phyloP scores from a whole-genome alignment of 2,329 filamentous ascomycete species.

The Fusarium sp. region DNA sequence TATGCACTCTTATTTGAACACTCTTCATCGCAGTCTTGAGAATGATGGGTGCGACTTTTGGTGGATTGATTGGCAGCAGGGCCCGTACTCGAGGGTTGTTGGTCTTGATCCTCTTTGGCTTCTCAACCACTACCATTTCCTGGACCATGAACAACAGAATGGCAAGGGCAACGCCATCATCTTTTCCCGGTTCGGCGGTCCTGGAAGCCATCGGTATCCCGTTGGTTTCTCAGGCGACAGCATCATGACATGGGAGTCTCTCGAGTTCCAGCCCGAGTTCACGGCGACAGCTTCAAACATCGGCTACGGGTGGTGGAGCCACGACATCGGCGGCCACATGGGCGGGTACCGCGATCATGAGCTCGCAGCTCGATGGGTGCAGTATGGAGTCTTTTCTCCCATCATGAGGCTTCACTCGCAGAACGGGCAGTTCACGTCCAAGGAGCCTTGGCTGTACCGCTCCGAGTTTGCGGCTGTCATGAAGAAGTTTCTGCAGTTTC shows the following conservation, averaged over 20 bases:
- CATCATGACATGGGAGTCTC: slow-evolving; percentile 68
- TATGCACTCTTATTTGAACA: slow-evolving; percentile 68
- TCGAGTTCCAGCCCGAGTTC: slow-evolving; percentile 75
- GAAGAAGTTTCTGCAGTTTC: slow-evolving; percentile 61
- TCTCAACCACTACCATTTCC: slow-evolving; percentile 73
- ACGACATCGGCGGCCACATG: slow-evolving; percentile 76
- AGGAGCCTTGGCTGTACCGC: slow-evolving; percentile 71
- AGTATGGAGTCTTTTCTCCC: slow-evolving; percentile 71
- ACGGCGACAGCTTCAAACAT: slow-evolving; percentile 75
- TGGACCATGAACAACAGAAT: slow-evolving; percentile 58
- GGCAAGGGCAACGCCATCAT: slow-evolving; percentile 57
- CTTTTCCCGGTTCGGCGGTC: slow-evolving; percentile 71
- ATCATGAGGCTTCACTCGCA: slow-evolving; percentile 71
- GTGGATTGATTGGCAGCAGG: slow-evolving; percentile 79
- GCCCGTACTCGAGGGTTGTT: slow-evolving; percentile 63
- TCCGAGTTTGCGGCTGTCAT: slow-evolving; percentile 60
- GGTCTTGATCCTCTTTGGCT: slow-evolving; percentile 74
- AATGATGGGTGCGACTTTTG: slow-evolving; percentile 70
- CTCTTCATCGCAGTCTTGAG: slow-evolving; percentile 68
- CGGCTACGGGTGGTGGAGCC: slow-evolving; percentile 76
- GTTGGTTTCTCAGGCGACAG: slow-evolving; percentile 74
- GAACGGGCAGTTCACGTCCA: slow-evolving; percentile 67
- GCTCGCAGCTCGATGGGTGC: slow-evolving; percentile 69
- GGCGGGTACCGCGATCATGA: slow-evolving; percentile 68
- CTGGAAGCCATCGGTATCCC: slow-evolving; percentile 73